Base-by-base conservation (phyloP, 805 yeast species). In the Saturnispora bothae region DNA sequence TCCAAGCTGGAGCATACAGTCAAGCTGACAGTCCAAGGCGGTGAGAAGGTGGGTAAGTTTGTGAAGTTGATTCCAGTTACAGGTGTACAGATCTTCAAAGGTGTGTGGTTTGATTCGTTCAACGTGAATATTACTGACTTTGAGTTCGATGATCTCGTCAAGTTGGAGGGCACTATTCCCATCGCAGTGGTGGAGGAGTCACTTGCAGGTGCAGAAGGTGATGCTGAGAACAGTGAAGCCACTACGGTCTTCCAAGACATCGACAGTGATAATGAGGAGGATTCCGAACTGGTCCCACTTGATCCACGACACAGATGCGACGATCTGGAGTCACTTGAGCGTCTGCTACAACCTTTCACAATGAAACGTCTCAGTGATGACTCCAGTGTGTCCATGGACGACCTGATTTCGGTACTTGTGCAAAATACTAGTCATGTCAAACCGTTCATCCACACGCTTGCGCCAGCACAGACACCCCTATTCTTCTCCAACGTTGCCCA, bases 381-480 rank as follows among this genome's bases (percentile, higher is more conserved):
- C 45, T 51, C 38, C 34, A 50, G 27, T 54, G 31, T n/a, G 3
- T 33, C 33, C 14, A 40, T 36, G 13, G 25, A 28, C n/a, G 20
- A 21, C 20, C 62, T 43, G 65, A 65, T 42, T 56, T 29, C 48
- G 16, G 43, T 60, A 14, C 41, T 60, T 17, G 43, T 48, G 9
- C 56, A 54, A 34, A 57, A 60, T 39, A 40, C 36, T 19, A 36
- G 68, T 17, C 76, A 74, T 45, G 72, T 73, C 34, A 64, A 70
- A 53, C 59, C 67, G 12, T 70, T 83, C 1, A 67, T 81, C 30
- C 68, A 71, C 45, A 60, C 74, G 36, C 59, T 83, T 10, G 15
- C 6, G 29, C 69, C 66, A 21, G 64, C 71, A 6, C 60, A 63
- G 22, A 66, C 72, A 1, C 51, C 63, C 1, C 45, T 49, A 4